phyloP scores from a whole-genome alignment of 345 rosid species.

The Citrus glauca region DNA sequence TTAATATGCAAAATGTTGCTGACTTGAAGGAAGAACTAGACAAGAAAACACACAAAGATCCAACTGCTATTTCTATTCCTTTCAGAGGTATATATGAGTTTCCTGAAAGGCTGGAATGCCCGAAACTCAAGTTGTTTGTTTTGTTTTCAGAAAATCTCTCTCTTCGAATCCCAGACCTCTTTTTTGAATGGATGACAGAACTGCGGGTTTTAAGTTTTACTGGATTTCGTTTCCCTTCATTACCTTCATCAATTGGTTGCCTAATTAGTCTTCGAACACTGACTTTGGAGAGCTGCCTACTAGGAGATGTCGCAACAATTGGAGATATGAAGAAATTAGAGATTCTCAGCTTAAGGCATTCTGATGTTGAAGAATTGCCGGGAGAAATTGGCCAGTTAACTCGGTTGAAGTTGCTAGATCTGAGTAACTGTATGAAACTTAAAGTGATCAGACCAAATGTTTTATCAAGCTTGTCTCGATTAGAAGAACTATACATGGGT shows the following conservation, averaged over 20 bases:
- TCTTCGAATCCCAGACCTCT: not conserved
- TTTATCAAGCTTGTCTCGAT: not conserved
- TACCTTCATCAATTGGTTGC: conserved; percentile 12
- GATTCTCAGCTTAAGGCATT: not conserved
- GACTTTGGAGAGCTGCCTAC: not conserved
- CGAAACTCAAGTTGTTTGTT: conserved; percentile 7
- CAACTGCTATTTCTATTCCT: not conserved
- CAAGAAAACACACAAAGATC: not conserved
- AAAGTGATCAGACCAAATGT: conserved; percentile 18
- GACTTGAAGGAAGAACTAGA: not conserved
- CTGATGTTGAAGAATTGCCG: conserved; percentile 2
- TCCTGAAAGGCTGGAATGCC: conserved; percentile 14
- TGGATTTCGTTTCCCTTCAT: not conserved
- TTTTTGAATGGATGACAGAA: conserved; percentile 15
- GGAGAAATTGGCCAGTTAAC: conserved; percentile 12
- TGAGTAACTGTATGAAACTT: conserved; percentile 9
- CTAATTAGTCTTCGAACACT: conserved; percentile 14
- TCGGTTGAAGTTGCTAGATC: conserved; percentile 9
- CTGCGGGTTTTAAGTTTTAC: conserved; percentile 23
- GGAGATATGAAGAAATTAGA: conserved; percentile 4
- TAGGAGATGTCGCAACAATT: not conserved
- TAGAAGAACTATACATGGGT: conserved; percentile 23
- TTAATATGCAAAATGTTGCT: not conserved
- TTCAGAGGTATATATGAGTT: not conserved
- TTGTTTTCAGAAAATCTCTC: not conserved